Evolutionary conservation across 495 filamentous ascomycete species (phyloP).

Genomic region (Penicillium angulare): DNA sequence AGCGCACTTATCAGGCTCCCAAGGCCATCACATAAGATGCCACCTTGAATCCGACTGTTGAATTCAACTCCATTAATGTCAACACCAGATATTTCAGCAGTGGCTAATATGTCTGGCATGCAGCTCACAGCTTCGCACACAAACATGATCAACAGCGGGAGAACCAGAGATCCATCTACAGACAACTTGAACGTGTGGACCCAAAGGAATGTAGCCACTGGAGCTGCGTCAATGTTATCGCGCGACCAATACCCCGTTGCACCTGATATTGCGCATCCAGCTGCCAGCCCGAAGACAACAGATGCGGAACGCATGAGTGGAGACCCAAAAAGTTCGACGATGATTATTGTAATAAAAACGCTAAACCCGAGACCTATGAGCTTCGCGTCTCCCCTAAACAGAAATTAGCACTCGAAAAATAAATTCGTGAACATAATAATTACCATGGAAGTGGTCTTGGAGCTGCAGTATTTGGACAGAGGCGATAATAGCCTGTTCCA

Average conservation of each 20-base stretch:
- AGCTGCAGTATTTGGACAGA: slow-evolving; percentile 66
- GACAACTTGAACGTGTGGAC: slow-evolving; percentile 74
- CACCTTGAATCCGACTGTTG: slow-evolving; percentile 82
- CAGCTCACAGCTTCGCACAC: slow-evolving; percentile 70
- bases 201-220: slow-evolving; percentile 81
- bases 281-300: slow-evolving; percentile 72
- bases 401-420: neutral
- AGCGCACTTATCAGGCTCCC: slow-evolving; percentile 75
- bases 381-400: slow-evolving; percentile 65
- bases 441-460: slow-evolving; percentile 68
- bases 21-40: slow-evolving; percentile 75
- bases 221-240: slow-evolving; percentile 58
- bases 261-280: slow-evolving; percentile 78
- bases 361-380: slow-evolving; percentile 80
- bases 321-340: slow-evolving; percentile 74
- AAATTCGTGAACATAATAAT: neutral
- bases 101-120: slow-evolving; percentile 80
- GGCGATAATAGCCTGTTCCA: slow-evolving; percentile 50
- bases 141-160: slow-evolving; percentile 63
- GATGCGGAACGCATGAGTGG: slow-evolving; percentile 68
- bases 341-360: slow-evolving; percentile 76
- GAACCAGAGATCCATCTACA: slow-evolving; percentile 74
- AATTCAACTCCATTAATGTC: slow-evolving; percentile 74
- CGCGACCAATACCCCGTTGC: slow-evolving; percentile 76
- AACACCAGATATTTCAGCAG: slow-evolving; percentile 71